A percentile compares a stretch with the other conserved stretches of the same genome.
phyloP scores from a whole-genome alignment of 441 rosid species.

The Gossypium davidsonii region DNA sequence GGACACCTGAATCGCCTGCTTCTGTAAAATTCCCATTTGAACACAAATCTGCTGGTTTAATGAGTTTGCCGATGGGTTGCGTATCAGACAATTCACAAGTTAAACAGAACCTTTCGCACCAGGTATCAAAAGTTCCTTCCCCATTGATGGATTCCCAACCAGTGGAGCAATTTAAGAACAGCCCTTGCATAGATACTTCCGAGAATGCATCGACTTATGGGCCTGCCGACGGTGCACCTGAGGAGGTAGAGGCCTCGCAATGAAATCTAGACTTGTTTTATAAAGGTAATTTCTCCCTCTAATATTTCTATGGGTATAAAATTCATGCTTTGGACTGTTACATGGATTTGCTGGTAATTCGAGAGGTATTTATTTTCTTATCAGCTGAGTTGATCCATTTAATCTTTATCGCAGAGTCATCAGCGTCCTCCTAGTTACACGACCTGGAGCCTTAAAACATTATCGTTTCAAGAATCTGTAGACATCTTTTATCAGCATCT shows the following conservation, averaged over 20 bases:
- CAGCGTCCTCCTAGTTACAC: not conserved
- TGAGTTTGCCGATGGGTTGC: conserved; percentile 24
- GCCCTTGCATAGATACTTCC: conserved; percentile 29
- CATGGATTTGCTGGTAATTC: conserved; percentile 36
- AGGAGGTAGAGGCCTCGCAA: conserved; percentile 34
- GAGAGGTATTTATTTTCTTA: conserved; percentile 23
- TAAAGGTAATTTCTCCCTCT: conserved; percentile 47
- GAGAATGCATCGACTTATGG: conserved; percentile 45
- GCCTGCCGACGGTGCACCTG: conserved; percentile 31
- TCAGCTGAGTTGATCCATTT: conserved; percentile 25
- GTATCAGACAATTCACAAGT: conserved; percentile 30
- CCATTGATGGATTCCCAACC: conserved; percentile 16
- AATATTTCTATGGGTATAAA: conserved; percentile 17
- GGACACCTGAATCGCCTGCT: conserved; percentile 57
- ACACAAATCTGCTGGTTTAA: conserved; percentile 24
- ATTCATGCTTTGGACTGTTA: conserved; percentile 8
- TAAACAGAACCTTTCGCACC: conserved; percentile 29
- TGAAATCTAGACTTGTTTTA: conserved; percentile 25
- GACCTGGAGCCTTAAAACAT: not conserved
- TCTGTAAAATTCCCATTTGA: conserved; percentile 40
- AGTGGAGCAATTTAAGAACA: conserved; percentile 10
- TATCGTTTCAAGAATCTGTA: not conserved
- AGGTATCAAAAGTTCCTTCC: conserved; percentile 30
- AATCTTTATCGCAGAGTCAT: not conserved
- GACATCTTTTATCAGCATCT: conserved; percentile 1